phyloP scores from a whole-genome alignment of 2,329 filamentous ascomycete species.

The Arthrinium phaeospermum region DNA sequence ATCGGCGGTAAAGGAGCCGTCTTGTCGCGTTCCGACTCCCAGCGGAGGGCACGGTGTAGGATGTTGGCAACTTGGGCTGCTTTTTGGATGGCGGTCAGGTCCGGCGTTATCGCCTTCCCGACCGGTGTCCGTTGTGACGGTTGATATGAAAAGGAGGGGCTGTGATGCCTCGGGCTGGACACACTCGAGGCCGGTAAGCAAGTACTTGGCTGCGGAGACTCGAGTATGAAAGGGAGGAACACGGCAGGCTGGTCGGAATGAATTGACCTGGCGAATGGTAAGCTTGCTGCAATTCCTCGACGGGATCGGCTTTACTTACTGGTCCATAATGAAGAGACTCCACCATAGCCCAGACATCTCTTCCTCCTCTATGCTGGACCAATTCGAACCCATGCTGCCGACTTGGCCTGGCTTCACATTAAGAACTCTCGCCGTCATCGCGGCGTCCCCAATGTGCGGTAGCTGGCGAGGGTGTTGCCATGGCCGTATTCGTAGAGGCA shows the following conservation, averaged over 20 bases:
- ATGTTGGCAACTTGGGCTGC: slow-evolving; percentile 20
- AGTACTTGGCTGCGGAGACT: slow-evolving; percentile 17
- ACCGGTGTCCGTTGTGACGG: slow-evolving; percentile 1
- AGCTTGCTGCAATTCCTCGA: not conserved
- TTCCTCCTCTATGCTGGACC: slow-evolving; percentile 18
- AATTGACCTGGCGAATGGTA: not conserved
- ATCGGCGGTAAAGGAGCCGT: slow-evolving; percentile 5
- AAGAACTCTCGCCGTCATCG: slow-evolving; percentile 14
- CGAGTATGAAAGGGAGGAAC: slow-evolving; percentile 7
- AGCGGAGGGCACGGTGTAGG: slow-evolving; percentile 15
- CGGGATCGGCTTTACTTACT: not conserved
- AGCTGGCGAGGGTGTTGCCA: slow-evolving; percentile 7
- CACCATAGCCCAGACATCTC: slow-evolving; percentile 18
- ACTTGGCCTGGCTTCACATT: slow-evolving; percentile 14
- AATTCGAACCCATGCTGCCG: slow-evolving; percentile 9
- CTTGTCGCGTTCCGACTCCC: slow-evolving; percentile 13
- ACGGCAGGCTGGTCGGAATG: slow-evolving; percentile 14
- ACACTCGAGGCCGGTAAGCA: slow-evolving; percentile 11
- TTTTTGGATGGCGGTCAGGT: slow-evolving; percentile 9
- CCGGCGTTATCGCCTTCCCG: slow-evolving; percentile 6
- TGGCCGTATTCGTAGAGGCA: slow-evolving; percentile 19
- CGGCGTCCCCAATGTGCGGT: slow-evolving; percentile 13
- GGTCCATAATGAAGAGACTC: slow-evolving; percentile 20
- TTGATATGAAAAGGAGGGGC: slow-evolving; percentile 2
- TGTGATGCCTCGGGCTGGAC: not conserved